Evolutionary conservation across 352 stramenopile species (phyloP), one percentile per base, ranked within the genome.

Genomic region (Thalassiosira mediterranea): DNA sequence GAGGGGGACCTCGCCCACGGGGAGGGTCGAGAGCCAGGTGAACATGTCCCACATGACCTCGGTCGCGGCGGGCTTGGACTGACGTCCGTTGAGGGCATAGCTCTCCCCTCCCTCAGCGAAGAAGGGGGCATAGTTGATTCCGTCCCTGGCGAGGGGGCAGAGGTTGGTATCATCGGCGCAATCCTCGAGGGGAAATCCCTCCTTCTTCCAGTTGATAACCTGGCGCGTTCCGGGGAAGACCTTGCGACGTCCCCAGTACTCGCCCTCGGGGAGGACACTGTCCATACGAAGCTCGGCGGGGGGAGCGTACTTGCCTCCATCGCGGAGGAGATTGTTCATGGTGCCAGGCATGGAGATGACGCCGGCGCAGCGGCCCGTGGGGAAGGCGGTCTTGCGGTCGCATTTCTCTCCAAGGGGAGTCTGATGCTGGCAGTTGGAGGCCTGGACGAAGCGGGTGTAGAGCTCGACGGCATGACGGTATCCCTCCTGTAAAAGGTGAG

Each of bases 291-390:
- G n/a, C 46, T 76, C 65, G 10, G 64, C 47, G 31, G 56, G 57
- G 21, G 65, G 64, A 42, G 64, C 64, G 49, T 68, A 77, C 21
- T 64, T 67, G 5, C 72, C 72, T 34, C 57, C 72, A 28, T 72
- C 66, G 15, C 23, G 17, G 32, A 81, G 64, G 13, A 81, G 28
- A 42, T 70, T 72, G 47, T 47, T 81, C 26, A 81, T 40, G 15
- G 72, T 77, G 13, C 65, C 56, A 17, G 72, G 72, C 72, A 81
- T 81, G 65, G 72, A 81, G 15, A 77, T 72, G 28, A 76, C 72
- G 17, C 62, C 64, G 13, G 59, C 67, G 31, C 72, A 81, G 23
- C 66, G 49, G 17, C 72, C 72, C 25, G 72, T 81, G 29, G 64
- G 64, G 25, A 81, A 81, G 57, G 72, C 64, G 19, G 38, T 77